Conservation (phyloP, 768 basidiomycete species). For the Artomyces pyxidatus region DNA sequence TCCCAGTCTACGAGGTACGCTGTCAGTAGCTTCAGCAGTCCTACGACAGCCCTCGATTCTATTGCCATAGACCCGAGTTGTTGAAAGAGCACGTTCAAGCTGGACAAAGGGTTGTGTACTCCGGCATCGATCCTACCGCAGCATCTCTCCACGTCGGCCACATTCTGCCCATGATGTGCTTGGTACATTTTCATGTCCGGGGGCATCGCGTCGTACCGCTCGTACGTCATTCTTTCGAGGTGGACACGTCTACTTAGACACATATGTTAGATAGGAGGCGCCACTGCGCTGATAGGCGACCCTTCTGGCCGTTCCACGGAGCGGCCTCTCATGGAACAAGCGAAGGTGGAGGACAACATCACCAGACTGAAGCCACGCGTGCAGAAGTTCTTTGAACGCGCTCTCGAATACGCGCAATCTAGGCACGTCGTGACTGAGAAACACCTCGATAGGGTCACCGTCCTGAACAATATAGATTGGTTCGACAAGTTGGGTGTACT, state of each 20-base stretch:
- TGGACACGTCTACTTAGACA: not conserved
- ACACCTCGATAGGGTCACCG: constrained; percentile 31
- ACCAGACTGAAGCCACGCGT: constrained; percentile 53
- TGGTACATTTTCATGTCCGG: constrained; percentile 82
- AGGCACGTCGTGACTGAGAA: constrained; percentile 8
- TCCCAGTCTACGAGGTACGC: constrained; percentile 15
- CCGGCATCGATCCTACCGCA: constrained; percentile 91
- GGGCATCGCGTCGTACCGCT: constrained; percentile 81
- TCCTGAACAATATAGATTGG: constrained; percentile 68
- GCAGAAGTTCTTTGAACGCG: constrained; percentile 63
- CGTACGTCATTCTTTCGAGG: constrained; percentile 37
- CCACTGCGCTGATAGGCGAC: constrained; percentile 94
- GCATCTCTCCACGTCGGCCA: constrained; percentile 89
- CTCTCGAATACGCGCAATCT: constrained; percentile 47
- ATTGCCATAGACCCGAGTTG: constrained; percentile 9
- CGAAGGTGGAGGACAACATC: constrained; percentile 61
- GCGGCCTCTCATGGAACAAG: constrained; percentile 55
- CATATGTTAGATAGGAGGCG: constrained; percentile 75
- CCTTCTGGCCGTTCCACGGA: constrained; percentile 86
- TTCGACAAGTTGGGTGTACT: constrained; percentile 63
- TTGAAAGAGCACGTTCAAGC: constrained; percentile 7
- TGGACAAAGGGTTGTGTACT: constrained; percentile 60
- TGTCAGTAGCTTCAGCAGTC: not conserved
- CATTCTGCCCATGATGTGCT: constrained; percentile 75
- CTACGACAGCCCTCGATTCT: not conserved